Evolutionary conservation across 1,284 basidiomycete genomes (phyloP).

Genomic region (Puccinia sorghi): DNA sequence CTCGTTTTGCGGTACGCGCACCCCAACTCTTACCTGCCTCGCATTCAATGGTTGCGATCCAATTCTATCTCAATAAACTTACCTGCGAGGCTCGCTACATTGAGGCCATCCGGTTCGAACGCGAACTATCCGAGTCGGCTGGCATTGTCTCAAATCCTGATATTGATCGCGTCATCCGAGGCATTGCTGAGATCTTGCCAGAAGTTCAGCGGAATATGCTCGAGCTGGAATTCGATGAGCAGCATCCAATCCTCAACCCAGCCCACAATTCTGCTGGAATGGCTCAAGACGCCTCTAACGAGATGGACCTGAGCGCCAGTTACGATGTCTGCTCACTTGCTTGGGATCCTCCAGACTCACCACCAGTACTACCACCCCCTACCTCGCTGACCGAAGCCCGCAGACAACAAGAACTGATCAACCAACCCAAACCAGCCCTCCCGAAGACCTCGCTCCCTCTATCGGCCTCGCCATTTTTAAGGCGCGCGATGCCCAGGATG

Average conservation of each 20-base stretch:
- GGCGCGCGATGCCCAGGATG: slow-evolving; percentile 22
- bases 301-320: slow-evolving; percentile 24
- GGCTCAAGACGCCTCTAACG: slow-evolving; percentile 3
- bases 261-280: background rate
- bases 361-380: slow-evolving; percentile 28
- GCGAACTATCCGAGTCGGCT: slow-evolving; percentile 10
- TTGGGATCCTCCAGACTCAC: slow-evolving; percentile 36
- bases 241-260: slow-evolving; percentile 33
- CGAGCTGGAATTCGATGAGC: slow-evolving; percentile 39
- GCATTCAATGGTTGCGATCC: slow-evolving; percentile 32
- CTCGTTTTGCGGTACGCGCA: slow-evolving; percentile 16
- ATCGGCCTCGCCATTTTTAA: slow-evolving; percentile 40
- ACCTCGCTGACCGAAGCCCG: slow-evolving; percentile 31
- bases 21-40: slow-evolving; percentile 6
- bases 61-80: slow-evolving; percentile 39
- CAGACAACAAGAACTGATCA: slow-evolving; percentile 30
- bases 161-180: slow-evolving; percentile 36
- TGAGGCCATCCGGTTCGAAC: slow-evolving; percentile 46
- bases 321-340: slow-evolving; percentile 42
- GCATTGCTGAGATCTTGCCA: slow-evolving; percentile 33
- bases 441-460: slow-evolving; percentile 18
- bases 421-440: slow-evolving; percentile 11
- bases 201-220: slow-evolving; percentile 39
- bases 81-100: slow-evolving; percentile 37
- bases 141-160: slow-evolving; percentile 18